phyloP scores from a whole-genome alignment of 441 rosid genomes.

The Geranium incanum region DNA sequence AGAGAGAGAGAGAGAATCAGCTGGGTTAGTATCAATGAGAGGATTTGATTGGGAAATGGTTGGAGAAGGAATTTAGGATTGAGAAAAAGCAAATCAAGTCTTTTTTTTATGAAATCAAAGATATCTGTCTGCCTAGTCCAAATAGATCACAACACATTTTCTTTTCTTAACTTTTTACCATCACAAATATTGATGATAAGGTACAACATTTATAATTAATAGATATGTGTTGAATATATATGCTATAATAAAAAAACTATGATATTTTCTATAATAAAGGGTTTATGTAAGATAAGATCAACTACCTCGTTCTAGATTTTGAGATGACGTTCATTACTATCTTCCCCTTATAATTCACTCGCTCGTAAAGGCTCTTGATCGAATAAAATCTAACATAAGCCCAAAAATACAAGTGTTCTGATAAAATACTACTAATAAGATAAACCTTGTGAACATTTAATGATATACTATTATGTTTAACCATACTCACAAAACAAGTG shows the following conservation, averaged over 20 bases:
- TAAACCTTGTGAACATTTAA: background rate
- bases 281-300: background rate
- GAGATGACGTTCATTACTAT: background rate
- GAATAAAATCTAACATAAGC: background rate
- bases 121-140: background rate
- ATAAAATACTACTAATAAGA: background rate
- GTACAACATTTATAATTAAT: background rate
- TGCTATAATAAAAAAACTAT: background rate
- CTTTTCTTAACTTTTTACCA: background rate
- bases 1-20: background rate
- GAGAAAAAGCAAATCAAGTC: background rate
- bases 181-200: background rate
- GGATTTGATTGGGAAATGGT: background rate
- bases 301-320: background rate
- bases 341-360: background rate
- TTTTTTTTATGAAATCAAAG: conserved; percentile 4
- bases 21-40: background rate
- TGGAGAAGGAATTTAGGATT: conserved; percentile 3
- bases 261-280: too few relatives aligned
- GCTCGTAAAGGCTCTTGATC: background rate
- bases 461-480: too few relatives aligned
- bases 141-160: background rate
- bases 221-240: background rate
- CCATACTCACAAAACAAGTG: background rate
- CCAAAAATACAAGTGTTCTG: background rate